A percentile compares a stretch with the other conserved stretches of the same genome.
phyloP scores from a whole-genome alignment of 164 flowering plant species.

The Brasenia schreberi region DNA sequence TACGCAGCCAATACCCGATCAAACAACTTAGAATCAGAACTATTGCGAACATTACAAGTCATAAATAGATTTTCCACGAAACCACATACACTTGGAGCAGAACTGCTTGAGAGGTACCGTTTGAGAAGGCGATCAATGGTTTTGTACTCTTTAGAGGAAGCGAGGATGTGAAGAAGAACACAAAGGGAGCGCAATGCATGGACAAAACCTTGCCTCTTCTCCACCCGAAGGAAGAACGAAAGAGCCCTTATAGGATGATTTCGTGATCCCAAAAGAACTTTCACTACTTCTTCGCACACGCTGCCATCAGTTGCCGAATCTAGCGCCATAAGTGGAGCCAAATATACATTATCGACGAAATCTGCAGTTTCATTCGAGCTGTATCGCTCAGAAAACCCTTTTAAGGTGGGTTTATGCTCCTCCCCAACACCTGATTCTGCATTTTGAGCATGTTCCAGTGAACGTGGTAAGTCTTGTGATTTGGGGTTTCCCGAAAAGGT shows the following conservation, averaged over 20 bases:
- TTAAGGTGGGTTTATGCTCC: too few species aligned
- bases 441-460: too few species aligned
- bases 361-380: too few species aligned
- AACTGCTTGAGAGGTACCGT: slow-evolving; percentile 14
- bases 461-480: too few species aligned
- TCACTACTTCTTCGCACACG: slow-evolving; percentile 15
- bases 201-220: slow-evolving; percentile 20
- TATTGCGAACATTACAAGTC: slow-evolving; percentile 16
- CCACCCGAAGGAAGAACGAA: slow-evolving; percentile 21
- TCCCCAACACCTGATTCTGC: too few species aligned
- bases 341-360: too few species aligned
- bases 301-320: slow-evolving; percentile 1
- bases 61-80: slow-evolving; percentile 27
- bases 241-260: slow-evolving; percentile 29
- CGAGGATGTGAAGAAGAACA: slow-evolving; percentile 43
- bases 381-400: too few species aligned
- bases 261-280: slow-evolving; percentile 22
- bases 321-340: too few species aligned
- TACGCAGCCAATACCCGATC: slow-evolving; percentile 35
- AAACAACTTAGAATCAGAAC: slow-evolving; percentile 21
- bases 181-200: slow-evolving; percentile 25
- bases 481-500: too few species aligned
- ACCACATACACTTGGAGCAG: slow-evolving; percentile 9
- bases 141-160: neutral
- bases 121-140: slow-evolving; percentile 20